Evolutionary conservation across 1,284 basidiomycete genomes (phyloP).

Genomic region (Xerocomus minutiporus): DNA sequence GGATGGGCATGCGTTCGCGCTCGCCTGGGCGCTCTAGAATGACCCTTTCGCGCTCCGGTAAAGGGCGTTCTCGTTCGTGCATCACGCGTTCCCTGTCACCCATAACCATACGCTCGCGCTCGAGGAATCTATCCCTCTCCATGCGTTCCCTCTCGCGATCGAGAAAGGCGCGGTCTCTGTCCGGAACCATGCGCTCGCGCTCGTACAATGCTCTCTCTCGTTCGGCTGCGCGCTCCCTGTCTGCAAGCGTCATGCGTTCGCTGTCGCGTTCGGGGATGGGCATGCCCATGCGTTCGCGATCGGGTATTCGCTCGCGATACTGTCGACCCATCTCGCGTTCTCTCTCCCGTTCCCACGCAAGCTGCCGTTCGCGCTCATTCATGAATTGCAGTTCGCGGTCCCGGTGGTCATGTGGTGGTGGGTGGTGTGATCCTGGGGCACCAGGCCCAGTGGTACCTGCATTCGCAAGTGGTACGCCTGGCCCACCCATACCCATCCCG

Average conservation of each 20-base stretch:
- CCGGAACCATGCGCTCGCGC: slow-evolving; percentile 24
- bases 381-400: slow-evolving; percentile 23
- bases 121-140: slow-evolving; percentile 22
- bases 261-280: slow-evolving; percentile 20
- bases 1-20: slow-evolving; percentile 24
- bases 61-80: slow-evolving; percentile 25
- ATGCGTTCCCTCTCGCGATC: slow-evolving; percentile 26
- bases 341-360: slow-evolving; percentile 28
- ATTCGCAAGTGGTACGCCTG: slow-evolving; percentile 5
- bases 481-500: slow-evolving; percentile 10
- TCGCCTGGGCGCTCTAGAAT: slow-evolving; percentile 19
- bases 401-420: slow-evolving; percentile 22
- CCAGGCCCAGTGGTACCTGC: slow-evolving; percentile 19
- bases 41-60: slow-evolving; percentile 24
- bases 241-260: slow-evolving; percentile 14
- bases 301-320: slow-evolving; percentile 26
- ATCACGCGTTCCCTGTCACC: slow-evolving; percentile 23
- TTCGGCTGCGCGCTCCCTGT: slow-evolving; percentile 25
- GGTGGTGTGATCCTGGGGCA: slow-evolving; percentile 19
- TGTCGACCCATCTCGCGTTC: slow-evolving; percentile 29
- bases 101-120: slow-evolving; percentile 22
- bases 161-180: slow-evolving; percentile 18
- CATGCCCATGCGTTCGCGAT: slow-evolving; percentile 27
- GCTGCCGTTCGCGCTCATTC: slow-evolving; percentile 28
- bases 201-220: slow-evolving; percentile 25